Base-by-base conservation (phyloP, 176 grass and related monocot genomes). In the Oryza officinalis region DNA sequence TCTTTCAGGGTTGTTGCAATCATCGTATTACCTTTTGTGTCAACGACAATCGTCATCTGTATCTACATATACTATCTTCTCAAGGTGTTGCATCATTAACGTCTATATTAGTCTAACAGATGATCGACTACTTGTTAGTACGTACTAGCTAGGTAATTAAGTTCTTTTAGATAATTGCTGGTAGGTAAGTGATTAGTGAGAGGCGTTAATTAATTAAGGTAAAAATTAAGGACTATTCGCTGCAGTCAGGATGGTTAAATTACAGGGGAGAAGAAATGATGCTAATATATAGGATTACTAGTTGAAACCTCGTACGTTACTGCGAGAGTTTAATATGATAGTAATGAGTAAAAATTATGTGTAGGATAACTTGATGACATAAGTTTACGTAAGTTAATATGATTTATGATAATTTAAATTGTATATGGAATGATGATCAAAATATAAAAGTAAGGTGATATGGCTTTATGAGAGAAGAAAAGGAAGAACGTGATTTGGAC, bases 81-180 rank as follows among this genome's bases (percentile, higher is more conserved):
- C 20, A 69, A 38, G 27, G 5, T 11, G 65, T 20, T 67, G 18
- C 52, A 22, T 28, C 32, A 45, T 35, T 25, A 27, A 26, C 43
- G 80, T 32, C n/a, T 77, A 57, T 71, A 65, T 1, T 67, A 46
- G 68, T 84, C 87, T 74, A 74, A 40, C 67, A 60, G 75, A 84
- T 27, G 75, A 4, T 14, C 46, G n/a, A 27, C 22, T 45, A 30
- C n/a, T n/a, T 43, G 22, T n/a, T 79, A 60, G 27, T 67, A 54
- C 5, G 17, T 57, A 50, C 47, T 41, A 5, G 14, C 47, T 41
- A 5, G 14, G 52, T 57, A 22, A 57, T 57, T 22, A 57, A 22
- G 52, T 57, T 22, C 18, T 57, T 57, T 57, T 57, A 57, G 52
- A 22, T 2, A 57, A 57, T 57, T 57, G 6, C 52, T 22, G 18